phyloP scores from a whole-genome alignment of 805 yeast genomes.

The Sugiyamaella floridensis region DNA sequence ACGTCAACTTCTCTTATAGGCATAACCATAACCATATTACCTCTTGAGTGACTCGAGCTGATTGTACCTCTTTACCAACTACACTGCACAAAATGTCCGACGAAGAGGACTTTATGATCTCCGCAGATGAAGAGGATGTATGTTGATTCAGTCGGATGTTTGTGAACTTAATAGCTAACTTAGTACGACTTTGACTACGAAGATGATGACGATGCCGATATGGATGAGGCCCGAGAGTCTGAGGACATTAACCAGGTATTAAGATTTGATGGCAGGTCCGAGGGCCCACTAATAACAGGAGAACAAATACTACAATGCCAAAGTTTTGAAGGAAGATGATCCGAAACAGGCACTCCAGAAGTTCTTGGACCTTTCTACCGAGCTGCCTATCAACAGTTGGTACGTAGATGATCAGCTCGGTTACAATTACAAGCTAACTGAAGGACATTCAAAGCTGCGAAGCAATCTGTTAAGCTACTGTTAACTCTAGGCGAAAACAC shows the following conservation, averaged over 20 bases:
- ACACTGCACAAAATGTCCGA: conserved; percentile 27
- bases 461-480: conserved; percentile 32
- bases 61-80: not conserved
- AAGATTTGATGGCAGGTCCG: not conserved
- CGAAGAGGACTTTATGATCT: conserved; percentile 35
- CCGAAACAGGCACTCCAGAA: conserved; percentile 27
- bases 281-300: conserved; percentile 17
- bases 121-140: conserved; percentile 33
- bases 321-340: conserved; percentile 30
- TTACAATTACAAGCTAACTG: not conserved
- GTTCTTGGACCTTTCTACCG: conserved; percentile 24
- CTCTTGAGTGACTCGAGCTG: too few relatives aligned
- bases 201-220: conserved; percentile 31
- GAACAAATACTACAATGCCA: conserved; percentile 35
- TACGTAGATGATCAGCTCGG: not conserved
- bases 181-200: conserved; percentile 35
- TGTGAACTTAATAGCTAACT: conserved; percentile 1
- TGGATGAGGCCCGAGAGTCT: conserved; percentile 15
- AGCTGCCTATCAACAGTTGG: conserved; percentile 10
- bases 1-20: not conserved
- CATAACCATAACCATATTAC: too few relatives aligned
- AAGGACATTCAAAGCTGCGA: conserved; percentile 31
- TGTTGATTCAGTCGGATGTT: conserved; percentile 1
- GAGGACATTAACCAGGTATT: conserved; percentile 17
- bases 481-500: conserved; percentile 16